Conservation (phyloP, 176 grass and related monocot species). For the Dactylis glomerata region DNA sequence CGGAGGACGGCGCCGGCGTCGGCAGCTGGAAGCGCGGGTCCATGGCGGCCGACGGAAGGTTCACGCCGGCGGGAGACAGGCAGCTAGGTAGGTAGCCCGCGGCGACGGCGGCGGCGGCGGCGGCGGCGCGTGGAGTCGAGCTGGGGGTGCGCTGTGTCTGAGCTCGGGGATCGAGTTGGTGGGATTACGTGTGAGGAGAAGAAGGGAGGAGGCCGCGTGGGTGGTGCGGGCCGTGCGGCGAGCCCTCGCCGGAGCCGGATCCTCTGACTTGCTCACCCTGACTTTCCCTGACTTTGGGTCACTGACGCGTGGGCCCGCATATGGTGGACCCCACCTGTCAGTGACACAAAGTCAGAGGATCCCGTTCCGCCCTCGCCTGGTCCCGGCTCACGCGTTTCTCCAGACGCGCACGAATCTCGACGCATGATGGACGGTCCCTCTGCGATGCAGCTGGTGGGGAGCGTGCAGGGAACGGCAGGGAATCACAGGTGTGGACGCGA, state of each 20-base stretch:
- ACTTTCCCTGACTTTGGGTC: too few relatives aligned
- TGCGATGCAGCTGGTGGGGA: background rate
- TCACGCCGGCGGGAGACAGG: background rate
- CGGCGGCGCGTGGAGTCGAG: constrained; percentile 6
- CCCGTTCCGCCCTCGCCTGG: too few relatives aligned
- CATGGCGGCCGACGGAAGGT: constrained; percentile 11
- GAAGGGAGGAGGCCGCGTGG: background rate
- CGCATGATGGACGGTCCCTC: background rate
- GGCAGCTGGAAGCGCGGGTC: constrained; percentile 47
- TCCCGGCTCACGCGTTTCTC: background rate
- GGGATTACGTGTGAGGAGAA: constrained; percentile 34
- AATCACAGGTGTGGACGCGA: constrained; percentile 10
- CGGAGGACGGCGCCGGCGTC: constrained; percentile 24
- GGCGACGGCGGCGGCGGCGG: background rate
- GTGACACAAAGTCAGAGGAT: too few relatives aligned
- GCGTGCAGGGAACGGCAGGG: background rate
- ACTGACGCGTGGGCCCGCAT: too few relatives aligned
- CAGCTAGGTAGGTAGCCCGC: background rate
- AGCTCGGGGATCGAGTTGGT: constrained; percentile 1
- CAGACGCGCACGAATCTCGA: background rate
- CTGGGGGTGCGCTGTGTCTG: background rate
- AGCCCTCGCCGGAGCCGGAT: too few relatives aligned
- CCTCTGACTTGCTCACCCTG: too few relatives aligned
- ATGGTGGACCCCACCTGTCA: too few relatives aligned
- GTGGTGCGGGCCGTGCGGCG: too few relatives aligned